phyloP scores from a whole-genome alignment of 495 filamentous ascomycete genomes.

The Penicillium longicatenatum region DNA sequence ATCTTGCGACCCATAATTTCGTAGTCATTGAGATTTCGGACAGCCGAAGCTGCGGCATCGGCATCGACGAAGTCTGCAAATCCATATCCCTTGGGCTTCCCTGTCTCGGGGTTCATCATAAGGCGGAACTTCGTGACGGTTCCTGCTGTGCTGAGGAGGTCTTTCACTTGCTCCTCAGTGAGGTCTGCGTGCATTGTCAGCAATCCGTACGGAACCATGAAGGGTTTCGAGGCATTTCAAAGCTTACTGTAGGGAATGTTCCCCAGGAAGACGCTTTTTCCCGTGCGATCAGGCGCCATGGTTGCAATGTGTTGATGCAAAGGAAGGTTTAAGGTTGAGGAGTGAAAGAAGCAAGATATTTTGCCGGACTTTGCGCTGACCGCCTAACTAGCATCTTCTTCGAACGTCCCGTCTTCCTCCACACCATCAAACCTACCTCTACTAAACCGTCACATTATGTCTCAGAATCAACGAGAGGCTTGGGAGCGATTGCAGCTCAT shows the following conservation, averaged over 20 bases:
- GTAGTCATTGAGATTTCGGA: constrained; percentile 93
- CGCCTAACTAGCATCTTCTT: constrained; percentile 26
- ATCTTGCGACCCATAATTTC: constrained; percentile 95
- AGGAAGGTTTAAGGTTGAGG: constrained; percentile 14
- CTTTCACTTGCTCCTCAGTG: constrained; percentile 90
- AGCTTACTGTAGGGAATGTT: constrained; percentile 71
- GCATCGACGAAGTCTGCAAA: constrained; percentile 91
- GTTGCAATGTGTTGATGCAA: constrained; percentile 20
- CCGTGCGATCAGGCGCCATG: constrained; percentile 59
- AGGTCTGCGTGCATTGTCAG: constrained; percentile 58
- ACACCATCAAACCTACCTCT: constrained; percentile 18
- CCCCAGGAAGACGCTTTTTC: constrained; percentile 78
- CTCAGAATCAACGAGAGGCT: constrained; percentile 63
- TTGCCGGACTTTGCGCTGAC: constrained; percentile 29
- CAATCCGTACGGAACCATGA: background rate
- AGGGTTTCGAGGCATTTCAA: background rate
- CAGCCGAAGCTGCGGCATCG: constrained; percentile 90
- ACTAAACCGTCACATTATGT: constrained; percentile 43
- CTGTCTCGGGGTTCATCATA: constrained; percentile 94
- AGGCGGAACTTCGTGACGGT: constrained; percentile 90
- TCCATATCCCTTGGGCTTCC: constrained; percentile 92
- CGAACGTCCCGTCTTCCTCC: constrained; percentile 28
- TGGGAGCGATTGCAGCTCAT: constrained; percentile 65
- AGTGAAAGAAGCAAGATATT: constrained; percentile 18
- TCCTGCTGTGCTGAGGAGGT: constrained; percentile 85